These are phyloP conservation scores for Whalleya microplaca DNA, from an alignment of 2,329 filamentous ascomycete species.

Conservation along the genomic window DNA sequence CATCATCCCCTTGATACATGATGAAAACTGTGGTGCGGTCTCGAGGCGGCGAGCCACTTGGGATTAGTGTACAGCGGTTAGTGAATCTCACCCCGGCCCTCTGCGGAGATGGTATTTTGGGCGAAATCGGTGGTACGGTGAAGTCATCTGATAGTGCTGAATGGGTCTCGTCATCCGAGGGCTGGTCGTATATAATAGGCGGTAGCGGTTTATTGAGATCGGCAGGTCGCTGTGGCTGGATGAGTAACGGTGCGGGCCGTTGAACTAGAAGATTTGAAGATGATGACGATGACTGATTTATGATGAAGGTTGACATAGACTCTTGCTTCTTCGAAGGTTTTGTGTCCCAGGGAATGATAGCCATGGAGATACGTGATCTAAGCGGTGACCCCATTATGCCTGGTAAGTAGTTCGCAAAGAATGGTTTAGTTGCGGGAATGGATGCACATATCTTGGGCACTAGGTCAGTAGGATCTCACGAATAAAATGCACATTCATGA, in stretches of 20 bases:
- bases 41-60: conserved; percentile 1
- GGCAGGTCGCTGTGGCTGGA: conserved; percentile 3
- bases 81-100: conserved; percentile 10
- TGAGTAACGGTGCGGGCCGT: conserved; percentile 10
- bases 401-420: conserved; percentile 45
- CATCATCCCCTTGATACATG: conserved; percentile 24
- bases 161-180: conserved; percentile 3
- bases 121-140: not conserved
- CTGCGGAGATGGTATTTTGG: conserved; percentile 4
- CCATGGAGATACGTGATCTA: conserved; percentile 5
- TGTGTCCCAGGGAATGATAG: conserved; percentile 10
- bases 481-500: not conserved
- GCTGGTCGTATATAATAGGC: conserved; percentile 18
- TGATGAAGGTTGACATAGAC: conserved; percentile 21
- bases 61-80: conserved; percentile 5
- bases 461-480: not conserved
- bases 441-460: conserved; percentile 46
- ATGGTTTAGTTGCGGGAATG: conserved; percentile 48
- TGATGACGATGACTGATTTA: conserved; percentile 6
- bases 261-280: conserved; percentile 15
- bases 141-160: not conserved
- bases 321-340: conserved; percentile 6
- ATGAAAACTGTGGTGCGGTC: conserved; percentile 30
- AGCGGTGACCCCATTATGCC: conserved; percentile 14
- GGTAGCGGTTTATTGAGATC: conserved; percentile 39